phyloP scores from a whole-genome alignment of 2,329 filamentous ascomycete species.

The Stagonosporopsis rhizophila region DNA sequence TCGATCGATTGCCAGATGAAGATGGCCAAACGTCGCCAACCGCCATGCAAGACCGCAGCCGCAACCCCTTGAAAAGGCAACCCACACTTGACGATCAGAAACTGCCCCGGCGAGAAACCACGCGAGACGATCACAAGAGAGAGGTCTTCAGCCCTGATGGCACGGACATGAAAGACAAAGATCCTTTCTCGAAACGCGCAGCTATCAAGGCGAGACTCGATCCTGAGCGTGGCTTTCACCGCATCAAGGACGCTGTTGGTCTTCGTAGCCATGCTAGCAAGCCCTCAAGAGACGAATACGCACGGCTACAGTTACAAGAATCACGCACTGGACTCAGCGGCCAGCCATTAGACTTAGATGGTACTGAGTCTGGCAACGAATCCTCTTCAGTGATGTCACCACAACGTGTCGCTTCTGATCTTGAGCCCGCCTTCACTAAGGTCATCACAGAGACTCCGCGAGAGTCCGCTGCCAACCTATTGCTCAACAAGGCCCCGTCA shows the following conservation, averaged over 20 bases:
- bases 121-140: slow-evolving; percentile 40
- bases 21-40: slow-evolving; percentile 62
- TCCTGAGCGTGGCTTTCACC: slow-evolving; percentile 80
- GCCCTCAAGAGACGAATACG: slow-evolving; percentile 47
- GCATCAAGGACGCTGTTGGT: slow-evolving; percentile 86
- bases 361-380: slow-evolving; percentile 20
- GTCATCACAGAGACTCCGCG: slow-evolving; percentile 45
- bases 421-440: slow-evolving; percentile 43
- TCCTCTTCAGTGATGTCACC: slow-evolving; percentile 22
- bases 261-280: slow-evolving; percentile 53
- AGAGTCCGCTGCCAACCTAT: slow-evolving; percentile 35
- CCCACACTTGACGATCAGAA: slow-evolving; percentile 47
- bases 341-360: slow-evolving; percentile 21
- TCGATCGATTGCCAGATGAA: slow-evolving; percentile 48
- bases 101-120: slow-evolving; percentile 39
- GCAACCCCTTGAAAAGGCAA: slow-evolving; percentile 60
- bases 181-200: slow-evolving; percentile 63
- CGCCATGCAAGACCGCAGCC: slow-evolving; percentile 57
- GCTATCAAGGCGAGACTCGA: slow-evolving; percentile 82
- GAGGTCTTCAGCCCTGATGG: slow-evolving; percentile 31
- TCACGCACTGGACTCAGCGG: slow-evolving; percentile 26
- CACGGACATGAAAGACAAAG: slow-evolving; percentile 59
- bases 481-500: slow-evolving; percentile 22
- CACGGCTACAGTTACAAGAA: slow-evolving; percentile 24
- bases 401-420: slow-evolving; percentile 21